Base-by-base conservation (phyloP, 78 protist species). In the Monosiga brevicollis region DNA sequence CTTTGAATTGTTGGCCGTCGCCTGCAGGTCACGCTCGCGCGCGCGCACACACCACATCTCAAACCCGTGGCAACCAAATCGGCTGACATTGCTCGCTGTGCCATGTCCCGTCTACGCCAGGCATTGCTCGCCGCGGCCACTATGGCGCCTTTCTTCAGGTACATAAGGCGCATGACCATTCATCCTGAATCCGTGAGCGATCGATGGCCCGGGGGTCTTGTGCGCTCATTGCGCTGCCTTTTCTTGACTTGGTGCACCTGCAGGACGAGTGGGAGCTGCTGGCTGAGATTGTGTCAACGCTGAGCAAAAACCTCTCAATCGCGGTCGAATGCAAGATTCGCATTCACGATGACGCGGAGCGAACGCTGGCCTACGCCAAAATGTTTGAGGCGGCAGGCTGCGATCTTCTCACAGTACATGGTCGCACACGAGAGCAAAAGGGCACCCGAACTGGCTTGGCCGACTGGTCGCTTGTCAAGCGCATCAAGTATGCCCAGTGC, bases 261-360 rank as follows among this genome's bases (percentile, higher is more conserved):
- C 32, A 38, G 90, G 92, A 91, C 32, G 91, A 91, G 29, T 78
- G 85, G 86, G 87, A 85, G 0, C 71, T 88, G 29, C 62, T 91
- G 36, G 32, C 24, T 10, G 0, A 62, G 42, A 72, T 91, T 32
- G 87, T 91, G 73, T 0, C 9, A 25, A 83, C 36, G 0, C 80
- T 91, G 34, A 49, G 84, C 39, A 10, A 62, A 32, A 40, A 88
- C 1, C 72, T 85, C 15, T 40, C 2, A 1, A 83, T 92, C 1
- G 91, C 95, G 1, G 87, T 92, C 83, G 85, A 91, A 25, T 81
- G 87, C 79, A 92, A 92, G 84, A 86, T 89, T 32, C 84, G 95
- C 24, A 41, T 89, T 38, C 88, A 73, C 40, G 73, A 2, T 3
- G 83, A 54, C 75, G 37, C 78, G 10, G 84, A 83, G 22, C 10